A percentile compares a stretch with the other conserved stretches of the same genome.
phyloP scores from a whole-genome alignment of 179 eudicot species.

The Actinidia arguta region DNA sequence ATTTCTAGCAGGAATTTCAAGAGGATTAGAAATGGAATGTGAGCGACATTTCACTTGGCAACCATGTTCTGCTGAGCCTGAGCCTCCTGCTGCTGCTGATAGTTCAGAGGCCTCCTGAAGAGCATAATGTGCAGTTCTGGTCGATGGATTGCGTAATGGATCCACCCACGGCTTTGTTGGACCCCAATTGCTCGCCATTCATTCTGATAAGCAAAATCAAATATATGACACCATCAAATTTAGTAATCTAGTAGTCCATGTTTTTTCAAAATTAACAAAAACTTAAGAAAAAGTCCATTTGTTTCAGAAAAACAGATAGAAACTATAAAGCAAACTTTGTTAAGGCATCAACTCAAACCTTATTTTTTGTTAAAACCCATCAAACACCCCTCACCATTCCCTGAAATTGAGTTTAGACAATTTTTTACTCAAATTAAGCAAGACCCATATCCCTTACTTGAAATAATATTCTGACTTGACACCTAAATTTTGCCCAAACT shows the following conservation, averaged over 20 bases:
- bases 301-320: constrained; percentile 1
- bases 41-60: constrained; percentile 52
- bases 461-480: too few species aligned
- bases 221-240: background rate
- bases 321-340: background rate
- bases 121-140: constrained; percentile 98
- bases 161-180: constrained; percentile 97
- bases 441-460: too few species aligned
- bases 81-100: constrained; percentile 86
- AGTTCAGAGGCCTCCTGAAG: constrained; percentile 95
- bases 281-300: too few species aligned
- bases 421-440: too few species aligned
- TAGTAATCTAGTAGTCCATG: background rate
- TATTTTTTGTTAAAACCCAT: too few species aligned
- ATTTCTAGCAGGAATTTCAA: constrained; percentile 28
- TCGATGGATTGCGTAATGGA: constrained; percentile 91
- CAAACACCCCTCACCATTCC: too few species aligned
- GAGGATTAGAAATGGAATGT: background rate
- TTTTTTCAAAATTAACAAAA: background rate
- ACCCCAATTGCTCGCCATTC: constrained; percentile 97
- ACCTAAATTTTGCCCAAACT: too few species aligned
- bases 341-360: too few species aligned
- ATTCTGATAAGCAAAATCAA: constrained; percentile 44
- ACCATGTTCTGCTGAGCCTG: constrained; percentile 48
- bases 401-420: too few species aligned